Evolutionary conservation across 2,329 filamentous ascomycete genomes (phyloP).

Genomic region (Monosporascus sp.): DNA sequence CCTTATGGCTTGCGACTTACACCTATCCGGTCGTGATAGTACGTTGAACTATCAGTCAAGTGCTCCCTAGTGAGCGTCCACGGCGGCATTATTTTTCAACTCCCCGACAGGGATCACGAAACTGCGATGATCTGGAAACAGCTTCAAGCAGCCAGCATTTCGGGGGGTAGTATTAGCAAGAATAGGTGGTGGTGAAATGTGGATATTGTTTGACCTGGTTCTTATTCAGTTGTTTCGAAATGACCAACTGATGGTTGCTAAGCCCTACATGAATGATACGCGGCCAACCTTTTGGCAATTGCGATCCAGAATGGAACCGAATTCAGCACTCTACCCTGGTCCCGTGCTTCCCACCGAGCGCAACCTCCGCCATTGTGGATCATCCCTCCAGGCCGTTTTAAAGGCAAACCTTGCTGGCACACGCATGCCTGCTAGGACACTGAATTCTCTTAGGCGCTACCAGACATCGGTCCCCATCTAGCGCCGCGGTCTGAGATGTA

Average conservation of each 20-base stretch:
- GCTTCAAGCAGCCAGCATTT: slow-evolving; percentile 13
- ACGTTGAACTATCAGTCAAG: neutral
- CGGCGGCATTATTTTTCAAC: slow-evolving; percentile 17
- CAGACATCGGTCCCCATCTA: too few species aligned
- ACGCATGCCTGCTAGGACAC: slow-evolving; percentile 36
- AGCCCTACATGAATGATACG: neutral
- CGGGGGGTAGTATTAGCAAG: slow-evolving; percentile 12
- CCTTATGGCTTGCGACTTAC: neutral
- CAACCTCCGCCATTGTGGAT: neutral
- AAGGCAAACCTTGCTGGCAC: slow-evolving; percentile 31
- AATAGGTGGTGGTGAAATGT: slow-evolving; percentile 9
- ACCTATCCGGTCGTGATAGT: slow-evolving; percentile 1
- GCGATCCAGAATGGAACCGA: neutral
- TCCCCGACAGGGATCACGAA: slow-evolving; percentile 22
- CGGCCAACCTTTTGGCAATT: neutral
- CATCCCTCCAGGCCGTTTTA: slow-evolving; percentile 31
- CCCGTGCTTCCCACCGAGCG: neutral
- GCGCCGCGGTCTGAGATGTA: neutral
- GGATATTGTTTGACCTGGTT: neutral
- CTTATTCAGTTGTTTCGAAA: neutral
- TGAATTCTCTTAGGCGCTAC: slow-evolving; percentile 10
- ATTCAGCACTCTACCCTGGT: neutral
- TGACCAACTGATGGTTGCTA: neutral
- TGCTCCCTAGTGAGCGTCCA: slow-evolving; percentile 2
- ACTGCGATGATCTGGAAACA: slow-evolving; percentile 17